Evolutionary conservation across 352 stramenopile genomes (phyloP).

Genomic region (Phytophthora meadii): DNA sequence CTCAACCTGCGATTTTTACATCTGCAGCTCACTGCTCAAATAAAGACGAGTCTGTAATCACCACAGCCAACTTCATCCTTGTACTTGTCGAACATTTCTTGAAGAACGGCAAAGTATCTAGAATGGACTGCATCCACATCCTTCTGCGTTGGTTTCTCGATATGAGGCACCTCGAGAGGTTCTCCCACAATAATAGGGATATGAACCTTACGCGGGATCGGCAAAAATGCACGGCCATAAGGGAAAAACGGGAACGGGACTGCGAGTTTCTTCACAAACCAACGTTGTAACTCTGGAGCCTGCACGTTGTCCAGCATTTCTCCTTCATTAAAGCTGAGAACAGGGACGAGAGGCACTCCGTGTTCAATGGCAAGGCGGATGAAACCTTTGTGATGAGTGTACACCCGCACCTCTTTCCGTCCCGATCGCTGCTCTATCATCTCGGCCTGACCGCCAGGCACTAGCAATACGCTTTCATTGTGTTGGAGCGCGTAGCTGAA

Average conservation of each 20-base stretch:
- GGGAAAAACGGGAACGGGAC: constrained; percentile 77
- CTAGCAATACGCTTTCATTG: constrained; percentile 67
- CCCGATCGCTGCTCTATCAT: constrained; percentile 72
- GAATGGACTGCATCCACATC: constrained; percentile 61
- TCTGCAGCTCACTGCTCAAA: constrained; percentile 17
- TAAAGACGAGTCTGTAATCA: constrained; percentile 68
- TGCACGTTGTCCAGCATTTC: constrained; percentile 80
- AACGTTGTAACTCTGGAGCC: constrained; percentile 62
- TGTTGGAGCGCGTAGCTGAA: constrained; percentile 53
- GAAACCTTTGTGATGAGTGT: constrained; percentile 77
- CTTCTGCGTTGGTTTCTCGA: constrained; percentile 42
- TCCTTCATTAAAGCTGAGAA: constrained; percentile 81
- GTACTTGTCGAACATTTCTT: constrained; percentile 64
- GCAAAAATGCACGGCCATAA: constrained; percentile 63
- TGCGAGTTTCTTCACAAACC: constrained; percentile 74
- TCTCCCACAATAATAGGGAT: constrained; percentile 64
- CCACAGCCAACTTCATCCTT: constrained; percentile 69
- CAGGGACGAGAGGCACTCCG: constrained; percentile 64
- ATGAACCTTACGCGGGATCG: constrained; percentile 63
- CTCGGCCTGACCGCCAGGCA: constrained; percentile 77
- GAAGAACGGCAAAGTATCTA: constrained; percentile 56
- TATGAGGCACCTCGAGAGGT: constrained; percentile 53
- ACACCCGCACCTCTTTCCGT: constrained; percentile 62
- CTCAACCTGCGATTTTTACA: constrained; percentile 8
- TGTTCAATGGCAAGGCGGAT: constrained; percentile 77